Evolutionary conservation across 2,329 filamentous ascomycete genomes (phyloP).

Genomic region (Fusarium nurragi): DNA sequence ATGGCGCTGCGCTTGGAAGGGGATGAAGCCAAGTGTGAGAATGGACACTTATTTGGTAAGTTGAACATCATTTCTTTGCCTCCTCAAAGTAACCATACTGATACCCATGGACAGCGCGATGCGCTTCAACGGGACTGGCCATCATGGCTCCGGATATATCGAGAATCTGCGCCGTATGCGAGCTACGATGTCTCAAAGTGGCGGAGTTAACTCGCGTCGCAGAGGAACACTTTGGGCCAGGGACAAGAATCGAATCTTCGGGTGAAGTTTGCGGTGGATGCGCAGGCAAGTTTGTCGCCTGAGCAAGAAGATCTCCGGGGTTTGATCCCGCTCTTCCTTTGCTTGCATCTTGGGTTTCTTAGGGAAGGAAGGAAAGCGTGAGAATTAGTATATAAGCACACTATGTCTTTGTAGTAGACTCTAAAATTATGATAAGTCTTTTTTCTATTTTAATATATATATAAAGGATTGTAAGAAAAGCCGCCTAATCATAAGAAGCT

Average conservation of each 20-base stretch:
- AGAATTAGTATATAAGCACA: too few species aligned
- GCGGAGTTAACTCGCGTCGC: constrained; percentile 53
- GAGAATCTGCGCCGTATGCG: constrained; percentile 64
- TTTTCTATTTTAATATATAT: too few species aligned
- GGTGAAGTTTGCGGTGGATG: constrained; percentile 53
- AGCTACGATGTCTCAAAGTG: constrained; percentile 59
- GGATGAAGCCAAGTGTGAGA: constrained; percentile 52
- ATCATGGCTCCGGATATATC: constrained; percentile 65
- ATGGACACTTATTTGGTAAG: constrained; percentile 55
- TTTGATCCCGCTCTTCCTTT: too few species aligned
- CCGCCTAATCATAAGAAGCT: too few species aligned
- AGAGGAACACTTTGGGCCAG: constrained; percentile 43
- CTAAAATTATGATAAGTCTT: too few species aligned
- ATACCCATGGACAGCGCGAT: constrained; percentile 54
- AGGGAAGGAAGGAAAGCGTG: too few species aligned
- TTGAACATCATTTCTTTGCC: not conserved
- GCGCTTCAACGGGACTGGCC: constrained; percentile 63
- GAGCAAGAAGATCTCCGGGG: not conserved
- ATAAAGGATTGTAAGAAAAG: too few species aligned
- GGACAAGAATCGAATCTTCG: constrained; percentile 45
- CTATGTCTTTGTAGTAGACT: too few species aligned
- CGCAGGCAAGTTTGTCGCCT: constrained; percentile 55
- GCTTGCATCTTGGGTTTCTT: too few species aligned
- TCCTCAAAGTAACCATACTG: not conserved
- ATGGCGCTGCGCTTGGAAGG: constrained; percentile 47